Evolutionary conservation across 176 grass and related monocot species (phyloP), one percentile per base, ranked within the genome.

Genomic region (Carex pumila): DNA sequence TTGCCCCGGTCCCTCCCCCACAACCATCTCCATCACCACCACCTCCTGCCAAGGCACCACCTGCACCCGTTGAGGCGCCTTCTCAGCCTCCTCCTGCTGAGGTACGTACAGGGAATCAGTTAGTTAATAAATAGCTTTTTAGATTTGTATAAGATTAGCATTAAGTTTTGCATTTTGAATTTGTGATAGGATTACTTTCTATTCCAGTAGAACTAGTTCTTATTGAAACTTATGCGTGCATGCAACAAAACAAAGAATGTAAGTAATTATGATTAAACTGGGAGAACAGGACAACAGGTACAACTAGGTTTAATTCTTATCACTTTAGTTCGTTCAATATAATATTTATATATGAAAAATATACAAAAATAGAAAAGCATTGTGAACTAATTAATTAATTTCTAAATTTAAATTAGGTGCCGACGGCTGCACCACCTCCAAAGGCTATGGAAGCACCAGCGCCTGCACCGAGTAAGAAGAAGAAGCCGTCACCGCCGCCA

Each of bases 381-480:
- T 30, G 47, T 31, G 45, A 54, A 75, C 0, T 52, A 54, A 0
- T 31, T 52, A 54, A 0, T 31, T 75, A 25, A 25, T 25, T 74
- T 54, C 41, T 13, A 0, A 15, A 53, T 30, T 52, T 47, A 52
- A 49, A 39, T 39, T 39, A 82, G 56, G 80, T 67, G 10, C 80
- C 80, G 11, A 43, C 5, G 14, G 61, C 43, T 25, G 80, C 80
- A 9, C 61, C 80, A 30, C 61, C 80, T 31, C 57, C 79, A 41
- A 66, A 66, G 0, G 15, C 49, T 1, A 32, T 9, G 25, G 45
- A n/a, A 25, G 12, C 80, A 15, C 61, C 80, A 47, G 45, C 80
- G 13, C 43, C 80, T 0, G 43, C 80, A 30, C 63, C 80, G 12
- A 83, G 50, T 50, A 68, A 83, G 80, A 83, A 82, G 13, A 22